These are phyloP conservation scores for Phylloporus sp. DNA, from an alignment of 768 basidiomycete genomes.

Conservation along the genomic window DNA sequence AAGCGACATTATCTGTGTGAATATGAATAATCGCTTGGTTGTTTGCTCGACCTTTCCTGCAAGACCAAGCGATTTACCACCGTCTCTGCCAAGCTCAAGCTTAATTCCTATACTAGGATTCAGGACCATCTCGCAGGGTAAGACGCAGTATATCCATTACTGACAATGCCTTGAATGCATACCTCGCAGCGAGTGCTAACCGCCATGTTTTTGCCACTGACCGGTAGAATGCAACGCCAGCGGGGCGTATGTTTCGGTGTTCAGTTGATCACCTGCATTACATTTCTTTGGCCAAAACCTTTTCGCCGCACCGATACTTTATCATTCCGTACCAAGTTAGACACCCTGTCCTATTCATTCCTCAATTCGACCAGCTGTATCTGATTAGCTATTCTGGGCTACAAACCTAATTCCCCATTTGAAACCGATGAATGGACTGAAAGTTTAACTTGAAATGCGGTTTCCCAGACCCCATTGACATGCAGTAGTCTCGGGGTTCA, in stretches of 20 bases:
- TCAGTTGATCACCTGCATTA: conserved; percentile 5
- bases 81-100: background rate
- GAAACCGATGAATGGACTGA: conserved; percentile 15
- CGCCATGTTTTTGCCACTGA: background rate
- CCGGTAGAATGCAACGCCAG: conserved; percentile 10
- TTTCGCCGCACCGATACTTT: conserved; percentile 8
- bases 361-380: background rate
- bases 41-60: background rate
- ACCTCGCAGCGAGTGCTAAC: background rate
- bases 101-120: background rate
- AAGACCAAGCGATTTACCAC: background rate
- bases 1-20: background rate
- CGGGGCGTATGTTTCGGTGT: conserved; percentile 10
- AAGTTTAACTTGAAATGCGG: conserved; percentile 36
- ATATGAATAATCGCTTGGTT: background rate
- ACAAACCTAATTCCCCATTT: background rate
- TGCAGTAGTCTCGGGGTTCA: conserved; percentile 12
- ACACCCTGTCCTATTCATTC: background rate
- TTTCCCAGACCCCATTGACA: conserved; percentile 34
- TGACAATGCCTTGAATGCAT: background rate
- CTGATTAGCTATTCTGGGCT: background rate
- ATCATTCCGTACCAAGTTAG: conserved; percentile 2
- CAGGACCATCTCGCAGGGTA: background rate
- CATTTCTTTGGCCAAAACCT: conserved; percentile 13
- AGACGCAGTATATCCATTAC: background rate